Conservation (phyloP, 768 basidiomycete species). For the Mycena sanguinolenta region DNA sequence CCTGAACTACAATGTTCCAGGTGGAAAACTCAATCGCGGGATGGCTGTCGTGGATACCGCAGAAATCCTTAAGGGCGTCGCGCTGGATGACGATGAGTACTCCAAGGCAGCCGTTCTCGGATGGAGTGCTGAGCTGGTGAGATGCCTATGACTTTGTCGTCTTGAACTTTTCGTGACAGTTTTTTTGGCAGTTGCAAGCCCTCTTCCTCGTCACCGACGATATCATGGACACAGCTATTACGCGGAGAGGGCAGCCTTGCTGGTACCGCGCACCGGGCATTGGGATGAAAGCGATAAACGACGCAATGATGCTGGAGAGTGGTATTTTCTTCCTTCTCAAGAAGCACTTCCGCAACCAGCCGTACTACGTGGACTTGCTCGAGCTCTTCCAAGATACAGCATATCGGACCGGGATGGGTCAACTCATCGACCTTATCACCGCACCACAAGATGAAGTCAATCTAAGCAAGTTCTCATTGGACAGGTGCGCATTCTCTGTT, state of each 20-base stretch:
- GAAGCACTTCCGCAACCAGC: conserved; percentile 82
- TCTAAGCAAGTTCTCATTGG: conserved; percentile 86
- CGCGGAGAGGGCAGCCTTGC: conserved; percentile 94
- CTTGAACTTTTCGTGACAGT: background rate
- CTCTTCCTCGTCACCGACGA: conserved; percentile 98
- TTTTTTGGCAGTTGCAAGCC: conserved; percentile 85
- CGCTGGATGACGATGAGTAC: conserved; percentile 89
- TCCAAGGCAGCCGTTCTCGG: conserved; percentile 89
- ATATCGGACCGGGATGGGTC: conserved; percentile 96
- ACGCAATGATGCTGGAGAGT: conserved; percentile 94
- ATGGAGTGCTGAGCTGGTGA: conserved; percentile 95
- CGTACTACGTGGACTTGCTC: conserved; percentile 90
- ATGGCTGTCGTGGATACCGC: conserved; percentile 95
- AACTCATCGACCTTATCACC: conserved; percentile 95
- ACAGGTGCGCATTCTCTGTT: conserved; percentile 66
- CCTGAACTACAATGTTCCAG: conserved; percentile 93
- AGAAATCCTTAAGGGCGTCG: conserved; percentile 83
- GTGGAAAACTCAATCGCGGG: conserved; percentile 96
- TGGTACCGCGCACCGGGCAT: conserved; percentile 84
- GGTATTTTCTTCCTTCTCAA: conserved; percentile 94
- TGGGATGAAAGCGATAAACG: conserved; percentile 93
- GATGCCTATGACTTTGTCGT: conserved; percentile 45
- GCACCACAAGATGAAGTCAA: conserved; percentile 93
- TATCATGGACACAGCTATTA: conserved; percentile 96
- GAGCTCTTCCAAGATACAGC: conserved; percentile 93